These are phyloP conservation scores for Scheffersomyces segobiensis DNA, from an alignment of 1,139 yeast genomes.

Conservation along the genomic window DNA sequence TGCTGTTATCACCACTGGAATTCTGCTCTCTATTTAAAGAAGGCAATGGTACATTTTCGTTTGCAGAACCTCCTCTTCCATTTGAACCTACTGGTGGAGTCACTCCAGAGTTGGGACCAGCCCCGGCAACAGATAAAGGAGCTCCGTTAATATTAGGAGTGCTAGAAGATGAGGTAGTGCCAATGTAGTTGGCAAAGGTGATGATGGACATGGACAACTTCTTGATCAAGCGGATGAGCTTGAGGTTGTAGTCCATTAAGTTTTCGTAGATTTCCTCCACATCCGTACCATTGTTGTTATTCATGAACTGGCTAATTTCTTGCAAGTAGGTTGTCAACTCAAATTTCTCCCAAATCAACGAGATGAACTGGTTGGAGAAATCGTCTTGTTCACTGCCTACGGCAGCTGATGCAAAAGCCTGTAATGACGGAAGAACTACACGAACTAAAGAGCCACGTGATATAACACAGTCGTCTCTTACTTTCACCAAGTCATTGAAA, in stretches of 20 bases:
- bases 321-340: constrained; percentile 31
- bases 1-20: neutral
- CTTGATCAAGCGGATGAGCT: constrained; percentile 45
- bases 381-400: constrained; percentile 7
- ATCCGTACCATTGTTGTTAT: constrained; percentile 35
- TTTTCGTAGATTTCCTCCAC: constrained; percentile 49
- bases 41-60: neutral
- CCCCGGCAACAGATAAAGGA: constrained; percentile 4
- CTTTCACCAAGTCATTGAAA: constrained; percentile 20
- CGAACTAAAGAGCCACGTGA: constrained; percentile 6
- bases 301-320: constrained; percentile 25
- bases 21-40: neutral
- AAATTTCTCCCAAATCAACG: constrained; percentile 26
- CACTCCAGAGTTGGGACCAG: neutral
- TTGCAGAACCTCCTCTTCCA: neutral
- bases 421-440: neutral
- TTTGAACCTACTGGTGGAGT: neutral
- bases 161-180: constrained; percentile 8
- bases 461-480: constrained; percentile 9
- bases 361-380: constrained; percentile 20
- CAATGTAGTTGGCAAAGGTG: constrained; percentile 22
- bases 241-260: constrained; percentile 48
- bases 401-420: neutral
- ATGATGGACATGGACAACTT: constrained; percentile 39
- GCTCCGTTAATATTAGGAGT: constrained; percentile 9